Conservation (phyloP, 495 filamentous ascomycete genomes). For the Alectoria sarmentosa region DNA sequence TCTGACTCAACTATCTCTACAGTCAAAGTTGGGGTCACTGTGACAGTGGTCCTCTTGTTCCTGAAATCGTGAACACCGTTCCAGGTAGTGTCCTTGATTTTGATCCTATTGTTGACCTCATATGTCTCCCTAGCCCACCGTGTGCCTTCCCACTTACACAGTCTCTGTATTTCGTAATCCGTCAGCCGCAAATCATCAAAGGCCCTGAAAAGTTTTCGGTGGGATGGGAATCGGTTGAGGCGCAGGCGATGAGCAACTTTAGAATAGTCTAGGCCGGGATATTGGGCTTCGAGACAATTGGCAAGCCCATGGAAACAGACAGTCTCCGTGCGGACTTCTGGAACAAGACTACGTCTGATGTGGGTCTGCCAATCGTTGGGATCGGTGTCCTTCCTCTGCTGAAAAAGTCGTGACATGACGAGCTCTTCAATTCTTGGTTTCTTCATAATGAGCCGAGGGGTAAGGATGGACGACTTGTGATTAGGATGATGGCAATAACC, state of each 20-base stretch:
- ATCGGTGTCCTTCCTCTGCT: conserved; percentile 47
- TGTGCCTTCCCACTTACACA: conserved; percentile 94
- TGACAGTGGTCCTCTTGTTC: conserved; percentile 31
- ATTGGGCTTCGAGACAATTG: conserved; percentile 80
- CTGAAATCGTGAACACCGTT: conserved; percentile 49
- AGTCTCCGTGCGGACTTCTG: conserved; percentile 81
- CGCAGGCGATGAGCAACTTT: conserved; percentile 74
- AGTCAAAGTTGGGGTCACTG: conserved; percentile 22
- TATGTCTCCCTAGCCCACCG: conserved; percentile 80
- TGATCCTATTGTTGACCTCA: conserved; percentile 67
- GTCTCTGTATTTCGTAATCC: conserved; percentile 59
- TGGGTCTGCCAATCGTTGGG: conserved; percentile 52
- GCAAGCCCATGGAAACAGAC: conserved; percentile 78
- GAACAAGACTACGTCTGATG: conserved; percentile 64
- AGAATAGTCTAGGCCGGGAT: conserved; percentile 85
- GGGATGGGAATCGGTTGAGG: conserved; percentile 72
- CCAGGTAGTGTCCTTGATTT: conserved; percentile 71
- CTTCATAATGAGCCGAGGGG: conserved; percentile 42
- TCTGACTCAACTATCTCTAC: background rate
- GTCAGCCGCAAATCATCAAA: conserved; percentile 78
- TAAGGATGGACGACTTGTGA: background rate
- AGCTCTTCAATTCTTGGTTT: conserved; percentile 49
- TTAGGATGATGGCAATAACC: background rate
- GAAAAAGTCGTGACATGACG: conserved; percentile 52
- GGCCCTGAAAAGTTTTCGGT: conserved; percentile 70